Evolutionary conservation across 164 flowering plant species (phyloP).

Genomic region (Platanus orientalis): DNA sequence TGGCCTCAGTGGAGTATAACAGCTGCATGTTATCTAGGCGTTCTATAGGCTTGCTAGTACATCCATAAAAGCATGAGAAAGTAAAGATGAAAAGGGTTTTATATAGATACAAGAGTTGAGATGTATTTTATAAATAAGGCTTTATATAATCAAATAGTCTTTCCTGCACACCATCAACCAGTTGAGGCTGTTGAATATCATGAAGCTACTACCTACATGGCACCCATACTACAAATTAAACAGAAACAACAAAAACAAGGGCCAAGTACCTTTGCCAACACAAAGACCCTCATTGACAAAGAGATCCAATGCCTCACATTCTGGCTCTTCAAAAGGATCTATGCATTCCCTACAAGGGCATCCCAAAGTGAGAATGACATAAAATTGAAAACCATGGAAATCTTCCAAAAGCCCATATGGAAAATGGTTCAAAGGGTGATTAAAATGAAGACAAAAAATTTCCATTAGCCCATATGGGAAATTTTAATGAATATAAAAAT

Average conservation of each 20-base stretch:
- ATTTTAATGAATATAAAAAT: background rate
- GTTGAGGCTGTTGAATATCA: too few species aligned
- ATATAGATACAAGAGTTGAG: background rate
- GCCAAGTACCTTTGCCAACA: conserved; percentile 66
- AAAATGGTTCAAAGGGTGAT: background rate
- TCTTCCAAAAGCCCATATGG: too few species aligned
- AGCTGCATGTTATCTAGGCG: too few species aligned
- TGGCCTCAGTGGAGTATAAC: too few species aligned
- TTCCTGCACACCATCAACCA: too few species aligned
- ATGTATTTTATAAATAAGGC: too few species aligned
- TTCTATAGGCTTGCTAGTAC: too few species aligned
- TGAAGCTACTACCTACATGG: background rate
- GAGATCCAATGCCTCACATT: conserved; percentile 83
- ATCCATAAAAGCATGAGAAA: background rate
- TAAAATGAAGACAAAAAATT: background rate
- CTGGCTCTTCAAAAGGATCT: conserved; percentile 94
- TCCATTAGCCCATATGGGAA: background rate
- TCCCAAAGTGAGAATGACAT: background rate
- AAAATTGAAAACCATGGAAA: background rate
- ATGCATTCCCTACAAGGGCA: conserved; percentile 55
- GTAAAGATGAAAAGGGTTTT: background rate
- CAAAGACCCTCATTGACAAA: conserved; percentile 82
- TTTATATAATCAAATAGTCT: too few species aligned
- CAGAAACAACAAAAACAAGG: background rate
- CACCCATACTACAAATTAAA: background rate